Base-by-base conservation (phyloP, 1,139 yeast genomes). In the Candida sanyaensis region DNA sequence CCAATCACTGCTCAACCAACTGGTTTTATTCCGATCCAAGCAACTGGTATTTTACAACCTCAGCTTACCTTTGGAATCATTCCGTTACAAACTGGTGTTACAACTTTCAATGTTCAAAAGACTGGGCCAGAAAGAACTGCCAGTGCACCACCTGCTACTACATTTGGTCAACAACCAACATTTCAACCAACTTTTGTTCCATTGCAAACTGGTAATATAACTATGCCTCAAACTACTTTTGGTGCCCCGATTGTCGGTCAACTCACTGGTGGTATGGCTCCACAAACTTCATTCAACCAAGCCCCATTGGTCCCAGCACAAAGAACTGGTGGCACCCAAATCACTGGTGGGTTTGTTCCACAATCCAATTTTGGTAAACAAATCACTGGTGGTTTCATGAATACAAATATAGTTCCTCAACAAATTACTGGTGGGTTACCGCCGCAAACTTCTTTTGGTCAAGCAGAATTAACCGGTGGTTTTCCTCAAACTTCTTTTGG, bases 1-100 rank as follows among this genome's bases (percentile, higher is more conserved):
- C 84, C 85, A 9, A 80, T 80, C 42, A 58, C 73, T 21, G 68
- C 77, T 2, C 80, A 75, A 54, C 80, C 80, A 17, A 75, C 81
- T 1, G 77, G 78, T 3, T 73, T 80, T 42, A 70, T 81, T 26
- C 79, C 84, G n/a, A 71, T 75, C 44, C 85, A 81, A 58, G 68
- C 67, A 45, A 84, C 90, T 12, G 80, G 76, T 40, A 51, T 64
- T 41, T 46, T 56, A 32, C 64, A 58, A 47, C 65, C 58, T 38
- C 77, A 72, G 54, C 56, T 66, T 12, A 71, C 77, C 2, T 62
- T 64, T 55, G 77, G 77, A 9, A 59, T 75, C 33, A 62, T 75
- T 38, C 79, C 78, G 38, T 74, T 80, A 54, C 77, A 79, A 69
- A 64, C 81, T 49, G 77, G 87, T 51, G 57, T 76, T 61, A 53